Evolutionary conservation across 257 asterid species (phyloP).

Genomic region (Nicotiana attenuata): DNA sequence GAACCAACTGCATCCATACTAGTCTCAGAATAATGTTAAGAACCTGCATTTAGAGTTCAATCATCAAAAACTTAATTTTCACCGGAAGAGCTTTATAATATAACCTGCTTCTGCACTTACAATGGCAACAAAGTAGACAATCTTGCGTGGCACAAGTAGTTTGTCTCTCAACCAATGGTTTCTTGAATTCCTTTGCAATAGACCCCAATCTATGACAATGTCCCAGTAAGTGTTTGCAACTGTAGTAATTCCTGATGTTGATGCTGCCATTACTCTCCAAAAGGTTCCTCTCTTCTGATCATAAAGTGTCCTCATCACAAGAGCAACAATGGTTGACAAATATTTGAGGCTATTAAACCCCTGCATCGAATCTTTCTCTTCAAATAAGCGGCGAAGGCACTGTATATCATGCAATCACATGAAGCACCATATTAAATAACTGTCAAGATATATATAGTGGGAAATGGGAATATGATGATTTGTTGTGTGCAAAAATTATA

Average conservation of each 20-base stretch:
- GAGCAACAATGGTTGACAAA: conserved; percentile 63
- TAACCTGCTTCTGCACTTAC: conserved; percentile 30
- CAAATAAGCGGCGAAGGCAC: conserved; percentile 63
- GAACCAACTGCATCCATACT: conserved; percentile 88
- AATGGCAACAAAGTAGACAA: conserved; percentile 65
- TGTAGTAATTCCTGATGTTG: conserved; percentile 61
- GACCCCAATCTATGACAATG: conserved; percentile 79
- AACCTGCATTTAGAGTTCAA: conserved; percentile 33
- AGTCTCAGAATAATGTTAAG: conserved; percentile 63
- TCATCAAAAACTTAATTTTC: background rate
- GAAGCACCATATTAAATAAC: background rate
- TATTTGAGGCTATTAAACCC: conserved; percentile 54
- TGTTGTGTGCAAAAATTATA: background rate
- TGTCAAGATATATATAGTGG: background rate
- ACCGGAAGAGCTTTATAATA: background rate
- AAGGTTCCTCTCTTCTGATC: conserved; percentile 17
- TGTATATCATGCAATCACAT: conserved; percentile 5
- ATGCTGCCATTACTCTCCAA: conserved; percentile 47
- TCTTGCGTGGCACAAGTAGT: conserved; percentile 53
- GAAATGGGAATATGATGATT: background rate
- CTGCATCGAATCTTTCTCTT: conserved; percentile 44
- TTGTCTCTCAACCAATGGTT: conserved; percentile 85
- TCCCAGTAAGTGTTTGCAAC: conserved; percentile 71
- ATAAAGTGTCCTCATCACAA: conserved; percentile 54
- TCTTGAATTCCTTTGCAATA: conserved; percentile 41